Conservation (phyloP, 176 grass and related monocot genomes). For the Melocanna baccifera region DNA sequence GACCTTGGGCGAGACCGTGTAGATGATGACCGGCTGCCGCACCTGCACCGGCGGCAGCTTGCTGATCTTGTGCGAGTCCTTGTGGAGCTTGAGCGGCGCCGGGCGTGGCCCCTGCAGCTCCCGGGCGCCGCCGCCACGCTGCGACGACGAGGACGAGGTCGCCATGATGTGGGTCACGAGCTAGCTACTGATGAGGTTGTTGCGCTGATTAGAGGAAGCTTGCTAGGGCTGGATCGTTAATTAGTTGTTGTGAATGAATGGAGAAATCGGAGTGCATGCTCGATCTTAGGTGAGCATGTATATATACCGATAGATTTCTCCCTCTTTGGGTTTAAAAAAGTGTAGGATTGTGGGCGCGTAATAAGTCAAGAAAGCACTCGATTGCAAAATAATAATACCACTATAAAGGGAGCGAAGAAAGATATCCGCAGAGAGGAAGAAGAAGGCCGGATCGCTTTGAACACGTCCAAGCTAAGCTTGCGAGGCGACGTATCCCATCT, state of each 20-base stretch:
- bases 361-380: conserved; percentile 35
- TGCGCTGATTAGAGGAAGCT: neutral
- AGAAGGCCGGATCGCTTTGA: neutral
- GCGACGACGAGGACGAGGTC: neutral
- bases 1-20: conserved; percentile 59
- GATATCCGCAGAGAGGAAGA: no score
- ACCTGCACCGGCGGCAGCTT: conserved; percentile 32
- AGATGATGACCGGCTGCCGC: conserved; percentile 59
- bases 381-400: conserved; percentile 12
- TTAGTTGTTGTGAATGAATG: neutral
- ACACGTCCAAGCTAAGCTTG: conserved; percentile 3
- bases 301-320: neutral
- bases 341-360: neutral
- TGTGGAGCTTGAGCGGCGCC: conserved; percentile 44
- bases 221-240: neutral
- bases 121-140: neutral
- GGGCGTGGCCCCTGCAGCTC: conserved; percentile 61
- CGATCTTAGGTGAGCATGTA: neutral
- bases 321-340: no score
- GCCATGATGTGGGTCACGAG: conserved; percentile 7
- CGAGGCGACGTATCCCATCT: neutral
- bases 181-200: neutral
- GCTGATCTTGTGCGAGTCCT: conserved; percentile 46
- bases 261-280: neutral
- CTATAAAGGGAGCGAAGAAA: neutral